Conservation (phyloP, 148 eudicot species). For the Rhododendron simsii region DNA sequence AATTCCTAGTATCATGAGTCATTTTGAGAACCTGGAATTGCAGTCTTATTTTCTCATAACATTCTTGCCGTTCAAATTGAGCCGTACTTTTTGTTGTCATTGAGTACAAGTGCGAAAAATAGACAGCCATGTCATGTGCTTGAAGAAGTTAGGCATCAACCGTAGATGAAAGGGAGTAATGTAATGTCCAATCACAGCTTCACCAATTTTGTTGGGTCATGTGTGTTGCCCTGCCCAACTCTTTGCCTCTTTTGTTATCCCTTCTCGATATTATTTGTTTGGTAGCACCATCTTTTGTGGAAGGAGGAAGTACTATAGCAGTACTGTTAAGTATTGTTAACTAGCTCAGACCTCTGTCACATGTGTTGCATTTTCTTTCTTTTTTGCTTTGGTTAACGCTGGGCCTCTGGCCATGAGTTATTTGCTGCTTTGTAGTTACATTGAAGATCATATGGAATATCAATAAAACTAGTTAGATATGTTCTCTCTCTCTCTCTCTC, state of each 20-base stretch:
- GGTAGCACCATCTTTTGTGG: no score
- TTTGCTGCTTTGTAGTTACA: no score
- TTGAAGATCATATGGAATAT: no score
- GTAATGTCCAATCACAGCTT: no score
- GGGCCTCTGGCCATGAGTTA: neutral
- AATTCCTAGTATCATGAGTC: no score
- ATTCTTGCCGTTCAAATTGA: neutral
- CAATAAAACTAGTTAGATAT: no score
- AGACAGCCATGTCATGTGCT: neutral
- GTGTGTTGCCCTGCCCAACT: neutral
- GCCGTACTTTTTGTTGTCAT: neutral
- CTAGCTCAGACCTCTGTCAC: neutral
- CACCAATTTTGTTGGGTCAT: neutral
- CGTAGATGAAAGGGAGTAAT: neutral
- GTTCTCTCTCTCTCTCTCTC: no score
- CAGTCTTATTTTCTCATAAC: neutral
- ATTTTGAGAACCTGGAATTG: no score
- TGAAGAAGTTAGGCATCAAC: neutral
- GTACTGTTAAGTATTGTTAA: no score
- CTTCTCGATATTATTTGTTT: no score
- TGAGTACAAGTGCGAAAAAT: neutral
- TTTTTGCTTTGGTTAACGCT: neutral
- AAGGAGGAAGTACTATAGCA: no score
- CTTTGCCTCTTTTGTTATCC: neutral
- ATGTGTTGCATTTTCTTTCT: neutral